Percentiles rank a stretch among this genome's conserved stretches.
phyloP scores from a whole-genome alignment of 2,329 filamentous ascomycete species.

The Didymellaceae sp. region DNA sequence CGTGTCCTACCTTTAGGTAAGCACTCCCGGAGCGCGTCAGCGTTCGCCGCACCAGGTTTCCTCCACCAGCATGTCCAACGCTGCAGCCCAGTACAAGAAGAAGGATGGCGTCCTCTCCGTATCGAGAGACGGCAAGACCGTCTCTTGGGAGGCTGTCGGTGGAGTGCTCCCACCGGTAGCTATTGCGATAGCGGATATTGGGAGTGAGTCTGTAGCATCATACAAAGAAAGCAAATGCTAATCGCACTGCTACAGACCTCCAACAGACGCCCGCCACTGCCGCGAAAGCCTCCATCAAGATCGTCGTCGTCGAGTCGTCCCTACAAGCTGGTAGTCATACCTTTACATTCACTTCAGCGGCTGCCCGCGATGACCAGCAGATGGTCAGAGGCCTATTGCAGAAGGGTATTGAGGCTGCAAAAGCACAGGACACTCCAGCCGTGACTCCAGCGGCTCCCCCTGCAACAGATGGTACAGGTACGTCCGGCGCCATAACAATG shows the following conservation, averaged over 20 bases:
- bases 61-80: slow-evolving; percentile 45
- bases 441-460: slow-evolving; percentile 39
- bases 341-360: slow-evolving; percentile 85
- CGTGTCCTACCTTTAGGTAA: slow-evolving; percentile 17
- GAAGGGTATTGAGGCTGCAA: slow-evolving; percentile 73
- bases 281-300: slow-evolving; percentile 91
- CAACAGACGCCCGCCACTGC: slow-evolving; percentile 92
- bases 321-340: slow-evolving; percentile 73
- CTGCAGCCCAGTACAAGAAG: slow-evolving; percentile 78
- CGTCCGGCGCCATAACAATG: slow-evolving; percentile 76
- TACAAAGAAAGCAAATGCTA: slow-evolving; percentile 5
- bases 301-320: slow-evolving; percentile 74
- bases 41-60: slow-evolving; percentile 17
- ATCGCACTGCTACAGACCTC: slow-evolving; percentile 66
- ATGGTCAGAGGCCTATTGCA: slow-evolving; percentile 83
- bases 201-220: slow-evolving; percentile 65
- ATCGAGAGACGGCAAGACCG: slow-evolving; percentile 72
- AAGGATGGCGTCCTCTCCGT: slow-evolving; percentile 86
- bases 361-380: slow-evolving; percentile 84
- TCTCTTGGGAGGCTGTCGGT: slow-evolving; percentile 81
- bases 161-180: slow-evolving; percentile 69
- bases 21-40: slow-evolving; percentile 13
- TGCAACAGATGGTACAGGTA: slow-evolving; percentile 23
- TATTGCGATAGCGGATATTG: slow-evolving; percentile 77
- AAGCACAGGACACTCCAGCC: slow-evolving; percentile 54